A percentile compares a stretch with the other conserved stretches of the same genome.
Evolutionary conservation across 352 stramenopile species (phyloP).

Genomic region (Globisporangium irregulare): DNA sequence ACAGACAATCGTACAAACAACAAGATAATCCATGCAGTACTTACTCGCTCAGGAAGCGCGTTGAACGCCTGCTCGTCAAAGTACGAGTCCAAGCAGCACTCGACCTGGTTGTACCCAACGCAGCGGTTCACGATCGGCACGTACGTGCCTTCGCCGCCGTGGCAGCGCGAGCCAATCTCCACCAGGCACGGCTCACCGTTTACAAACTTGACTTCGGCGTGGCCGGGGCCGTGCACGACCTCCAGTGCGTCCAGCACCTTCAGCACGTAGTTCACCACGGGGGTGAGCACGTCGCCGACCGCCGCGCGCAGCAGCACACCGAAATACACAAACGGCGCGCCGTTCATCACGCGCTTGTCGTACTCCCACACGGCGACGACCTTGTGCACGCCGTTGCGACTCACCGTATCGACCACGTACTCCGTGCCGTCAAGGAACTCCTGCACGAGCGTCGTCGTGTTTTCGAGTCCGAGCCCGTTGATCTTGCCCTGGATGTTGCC

Average conservation of each 20-base stretch:
- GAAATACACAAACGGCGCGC: slow-evolving; percentile 95
- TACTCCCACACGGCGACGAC: slow-evolving; percentile 97
- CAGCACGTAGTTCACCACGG: slow-evolving; percentile 60
- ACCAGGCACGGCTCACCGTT: slow-evolving; percentile 90
- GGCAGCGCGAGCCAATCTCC: slow-evolving; percentile 94
- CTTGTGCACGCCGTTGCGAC: slow-evolving; percentile 91
- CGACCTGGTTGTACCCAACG: slow-evolving; percentile 94
- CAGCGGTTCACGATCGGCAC: slow-evolving; percentile 89
- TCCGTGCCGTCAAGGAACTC: slow-evolving; percentile 95
- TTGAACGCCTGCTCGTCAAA: slow-evolving; percentile 38
- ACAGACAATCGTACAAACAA: background rate
- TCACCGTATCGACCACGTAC: slow-evolving; percentile 96
- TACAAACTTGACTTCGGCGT: slow-evolving; percentile 87
- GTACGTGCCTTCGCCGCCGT: slow-evolving; percentile 95
- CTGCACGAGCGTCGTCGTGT: slow-evolving; percentile 85
- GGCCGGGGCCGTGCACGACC: slow-evolving; percentile 70
- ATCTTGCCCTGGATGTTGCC: slow-evolving; percentile 80
- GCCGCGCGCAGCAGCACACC: slow-evolving; percentile 73
- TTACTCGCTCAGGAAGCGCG: slow-evolving; percentile 50
- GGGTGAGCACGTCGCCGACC: slow-evolving; percentile 65
- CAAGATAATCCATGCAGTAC: slow-evolving; percentile 11
- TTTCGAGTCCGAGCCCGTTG: slow-evolving; percentile 83
- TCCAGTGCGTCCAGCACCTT: slow-evolving; percentile 66
- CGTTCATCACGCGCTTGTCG: slow-evolving; percentile 95
- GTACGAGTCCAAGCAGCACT: slow-evolving; percentile 63